Percentiles rank a stretch among this genome's conserved stretches.
Conservation (phyloP, 2,329 filamentous ascomycete genomes). For the Thelonectria olida region DNA sequence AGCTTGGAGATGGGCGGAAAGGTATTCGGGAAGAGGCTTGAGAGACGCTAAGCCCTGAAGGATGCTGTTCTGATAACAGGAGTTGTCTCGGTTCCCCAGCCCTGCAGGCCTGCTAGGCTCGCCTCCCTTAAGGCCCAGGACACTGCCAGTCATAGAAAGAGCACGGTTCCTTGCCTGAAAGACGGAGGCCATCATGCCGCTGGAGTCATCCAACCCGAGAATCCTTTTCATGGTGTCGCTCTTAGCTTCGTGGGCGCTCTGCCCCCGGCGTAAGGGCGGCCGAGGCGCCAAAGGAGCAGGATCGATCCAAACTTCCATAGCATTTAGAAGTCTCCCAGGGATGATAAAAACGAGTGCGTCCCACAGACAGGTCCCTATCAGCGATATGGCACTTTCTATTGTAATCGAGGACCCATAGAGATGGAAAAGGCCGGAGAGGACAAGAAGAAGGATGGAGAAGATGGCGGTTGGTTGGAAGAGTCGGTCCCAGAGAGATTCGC, state of each 20-base stretch:
- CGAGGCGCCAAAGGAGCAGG: slow-evolving; percentile 54
- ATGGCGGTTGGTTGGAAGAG: slow-evolving; percentile 47
- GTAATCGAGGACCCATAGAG: slow-evolving; percentile 45
- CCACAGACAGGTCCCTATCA: slow-evolving; percentile 62
- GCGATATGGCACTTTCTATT: slow-evolving; percentile 38
- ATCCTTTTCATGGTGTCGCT: slow-evolving; percentile 71
- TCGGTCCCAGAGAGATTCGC: slow-evolving; percentile 43
- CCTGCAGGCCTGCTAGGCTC: slow-evolving; percentile 66
- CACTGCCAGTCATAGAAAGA: slow-evolving; percentile 60
- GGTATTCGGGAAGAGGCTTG: slow-evolving; percentile 72
- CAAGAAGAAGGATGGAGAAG: slow-evolving; percentile 45
- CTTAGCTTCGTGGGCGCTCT: slow-evolving; percentile 65
- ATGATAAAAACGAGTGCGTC: slow-evolving; percentile 65
- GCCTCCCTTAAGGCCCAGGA: slow-evolving; percentile 50
- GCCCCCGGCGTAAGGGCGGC: slow-evolving; percentile 49
- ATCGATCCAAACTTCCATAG: slow-evolving; percentile 64
- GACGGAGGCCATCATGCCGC: slow-evolving; percentile 64
- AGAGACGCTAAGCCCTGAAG: slow-evolving; percentile 86
- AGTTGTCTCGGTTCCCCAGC: slow-evolving; percentile 91
- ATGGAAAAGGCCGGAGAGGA: slow-evolving; percentile 47
- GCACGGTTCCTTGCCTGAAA: slow-evolving; percentile 67
- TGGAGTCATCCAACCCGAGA: slow-evolving; percentile 64
- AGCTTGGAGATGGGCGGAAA: slow-evolving; percentile 57
- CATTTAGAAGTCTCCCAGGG: slow-evolving; percentile 66
- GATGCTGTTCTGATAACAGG: slow-evolving; percentile 97